Percentiles rank a stretch among this genome's conserved stretches.
These are phyloP conservation scores for Pyrenophora tritici-repentis DNA, from an alignment of 2,329 filamentous ascomycete genomes.

Conservation along the genomic window DNA sequence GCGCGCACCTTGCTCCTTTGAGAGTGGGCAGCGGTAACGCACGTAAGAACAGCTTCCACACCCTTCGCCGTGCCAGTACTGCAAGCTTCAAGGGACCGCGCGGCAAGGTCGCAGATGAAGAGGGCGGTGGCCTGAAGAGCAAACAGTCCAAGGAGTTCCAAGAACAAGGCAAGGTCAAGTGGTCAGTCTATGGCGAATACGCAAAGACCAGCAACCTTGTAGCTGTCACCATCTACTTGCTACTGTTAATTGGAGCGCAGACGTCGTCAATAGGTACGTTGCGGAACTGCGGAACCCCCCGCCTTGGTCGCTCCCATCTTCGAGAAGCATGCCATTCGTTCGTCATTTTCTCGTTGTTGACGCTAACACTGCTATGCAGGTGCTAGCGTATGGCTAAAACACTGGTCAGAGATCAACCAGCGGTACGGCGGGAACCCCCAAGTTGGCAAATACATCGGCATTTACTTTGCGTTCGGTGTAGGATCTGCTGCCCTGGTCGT, in stretches of 20 bases:
- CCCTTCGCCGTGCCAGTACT: conserved; percentile 85
- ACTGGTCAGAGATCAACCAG: conserved; percentile 84
- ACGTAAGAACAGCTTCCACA: conserved; percentile 71
- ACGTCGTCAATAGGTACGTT: conserved; percentile 75
- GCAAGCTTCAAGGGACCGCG: conserved; percentile 86
- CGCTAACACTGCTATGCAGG: conserved; percentile 52
- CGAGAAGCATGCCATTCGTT: conserved; percentile 15
- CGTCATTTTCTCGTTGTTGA: conserved; percentile 23
- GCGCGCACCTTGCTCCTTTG: conserved; percentile 74
- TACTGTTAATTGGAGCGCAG: conserved; percentile 79
- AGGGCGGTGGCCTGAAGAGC: conserved; percentile 74
- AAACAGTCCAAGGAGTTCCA: conserved; percentile 85
- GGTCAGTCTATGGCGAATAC: conserved; percentile 92
- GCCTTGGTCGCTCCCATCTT: too few relatives aligned
- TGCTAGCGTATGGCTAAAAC: conserved; percentile 90
- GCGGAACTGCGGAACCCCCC: neutral
- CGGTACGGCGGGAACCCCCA: conserved; percentile 69
- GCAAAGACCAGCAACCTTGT: conserved; percentile 90
- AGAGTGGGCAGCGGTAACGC: conserved; percentile 62
- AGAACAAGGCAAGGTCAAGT: conserved; percentile 97
- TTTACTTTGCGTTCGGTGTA: conserved; percentile 94
- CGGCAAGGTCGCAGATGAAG: conserved; percentile 84
- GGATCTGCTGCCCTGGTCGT: conserved; percentile 85
- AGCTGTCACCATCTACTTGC: conserved; percentile 80
- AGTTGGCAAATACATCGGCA: conserved; percentile 87